Conservation (phyloP, 805 yeast genomes). For the Kodamaea leandrae region DNA sequence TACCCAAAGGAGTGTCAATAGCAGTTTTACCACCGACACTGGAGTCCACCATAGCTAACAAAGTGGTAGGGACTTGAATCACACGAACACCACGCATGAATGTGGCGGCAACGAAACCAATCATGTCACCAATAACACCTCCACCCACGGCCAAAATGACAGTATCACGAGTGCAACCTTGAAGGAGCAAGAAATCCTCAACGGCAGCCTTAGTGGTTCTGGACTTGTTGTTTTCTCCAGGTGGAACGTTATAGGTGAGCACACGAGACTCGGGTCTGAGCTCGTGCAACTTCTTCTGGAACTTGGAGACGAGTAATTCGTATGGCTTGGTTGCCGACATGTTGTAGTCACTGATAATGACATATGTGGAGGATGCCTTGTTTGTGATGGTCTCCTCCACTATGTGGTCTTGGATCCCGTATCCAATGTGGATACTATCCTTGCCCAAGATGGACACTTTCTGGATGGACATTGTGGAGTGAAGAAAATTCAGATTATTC, state of each 20-base stretch:
- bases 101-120: slow-evolving; percentile 98
- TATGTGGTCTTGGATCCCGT: slow-evolving; percentile 70
- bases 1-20: slow-evolving; percentile 93
- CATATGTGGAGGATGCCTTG: slow-evolving; percentile 85
- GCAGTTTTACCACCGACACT: slow-evolving; percentile 99
- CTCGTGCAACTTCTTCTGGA: slow-evolving; percentile 35
- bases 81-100: slow-evolving; percentile 97
- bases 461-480: slow-evolving; percentile 22
- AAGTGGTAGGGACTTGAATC: slow-evolving; percentile 89
- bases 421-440: slow-evolving; percentile 88
- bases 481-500: not conserved
- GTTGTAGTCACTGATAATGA: slow-evolving; percentile 83
- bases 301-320: slow-evolving; percentile 42
- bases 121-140: slow-evolving; percentile 98
- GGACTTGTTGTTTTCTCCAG: slow-evolving; percentile 90
- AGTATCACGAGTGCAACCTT: slow-evolving; percentile 96
- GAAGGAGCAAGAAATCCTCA: slow-evolving; percentile 77
- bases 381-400: slow-evolving; percentile 60
- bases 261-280: slow-evolving; percentile 59
- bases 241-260: slow-evolving; percentile 72
- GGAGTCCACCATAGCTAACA: slow-evolving; percentile 96
- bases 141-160: slow-evolving; percentile 95
- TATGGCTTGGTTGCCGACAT: slow-evolving; percentile 65
- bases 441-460: slow-evolving; percentile 78
- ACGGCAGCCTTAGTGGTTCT: slow-evolving; percentile 88